Evolutionary conservation across 139 green algal species (phyloP), one percentile per base, ranked within the genome.

Genomic region (Coelastrella sp.): DNA sequence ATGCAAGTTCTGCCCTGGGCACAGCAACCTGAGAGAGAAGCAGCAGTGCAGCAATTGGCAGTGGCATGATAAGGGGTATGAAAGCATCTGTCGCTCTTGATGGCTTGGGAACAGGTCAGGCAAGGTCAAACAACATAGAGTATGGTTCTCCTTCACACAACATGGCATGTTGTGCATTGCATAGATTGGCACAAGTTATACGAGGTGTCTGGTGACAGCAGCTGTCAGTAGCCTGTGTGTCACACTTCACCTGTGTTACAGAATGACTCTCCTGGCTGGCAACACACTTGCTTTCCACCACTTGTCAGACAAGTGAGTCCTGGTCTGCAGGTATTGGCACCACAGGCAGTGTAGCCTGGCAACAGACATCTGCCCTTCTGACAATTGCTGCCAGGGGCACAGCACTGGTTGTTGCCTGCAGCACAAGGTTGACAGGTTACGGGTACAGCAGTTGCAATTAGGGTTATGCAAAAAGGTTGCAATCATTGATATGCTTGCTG

Each of bases 371-470:
- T 8, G 38, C 30, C 30, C 68, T 78, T 38, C 19, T 45, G 25
- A 57, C 68, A 59, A 9, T 5, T 73, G 9, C n/a, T 38, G 64
- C 64, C 32, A 23, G 25, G 6, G 19, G 64, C 27, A 32, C 64
- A 73, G 64, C 64, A 73, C 32, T n/a, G 32, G 64, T n/a, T 59
- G 21, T 38, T 40, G 59, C 35, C 68, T 59, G 68, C 27, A 50
- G 69, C 41, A 43, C 37, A 41, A 15, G n/a, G n/a, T n/a, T n/a
- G n/a, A n/a, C n/a, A n/a, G n/a, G n/a, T n/a, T n/a, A n/a, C n/a
- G n/a, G n/a, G n/a, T n/a, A n/a, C n/a, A n/a, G n/a, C n/a, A n/a
- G n/a, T n/a, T n/a, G n/a, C n/a, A n/a, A n/a, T n/a, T n/a, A n/a
- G n/a, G n/a, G n/a, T n/a, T n/a, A n/a, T n/a, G n/a, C n/a, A n/a